Evolutionary conservation across 148 eudicot genomes (phyloP), one percentile per base, ranked within the genome.

Genomic region (Nyssa sinensis): DNA sequence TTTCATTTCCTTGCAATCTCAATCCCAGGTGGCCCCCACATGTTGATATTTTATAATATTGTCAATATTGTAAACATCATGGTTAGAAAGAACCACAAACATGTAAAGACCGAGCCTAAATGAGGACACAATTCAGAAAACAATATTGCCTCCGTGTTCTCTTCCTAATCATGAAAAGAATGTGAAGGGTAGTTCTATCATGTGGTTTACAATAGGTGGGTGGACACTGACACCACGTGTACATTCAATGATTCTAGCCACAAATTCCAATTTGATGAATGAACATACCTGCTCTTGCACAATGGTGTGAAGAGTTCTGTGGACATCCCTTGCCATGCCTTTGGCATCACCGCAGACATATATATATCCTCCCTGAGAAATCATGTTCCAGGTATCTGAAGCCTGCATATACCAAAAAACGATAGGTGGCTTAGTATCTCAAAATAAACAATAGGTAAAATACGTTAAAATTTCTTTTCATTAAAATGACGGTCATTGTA

Each of bases 271-370:
- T 60, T n/a, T n/a, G n/a, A 29, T 29, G 27, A 37, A 33, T 39
- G 32, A 65, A 64, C 63, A 30, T 85, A 95, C 97, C 99, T 95
- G 94, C 73, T 95, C 94, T 81, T 95, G 97, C 62, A 78, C 85
- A 73, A 95, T 90, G 33, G 96, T 88, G 90, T 93, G 97, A 66
- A 95, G 96, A 29, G 93, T 82, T 72, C 98, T 84, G 79, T 95
- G 98, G 25, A 95, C 99, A 79, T 95, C 99, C 67, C 86, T 85
- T 27, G 99, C 99, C 99, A 95, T 95, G 88, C 99, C 97, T 84
- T 95, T 95, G 69, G 99, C 99, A 70, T 95, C 98, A 69, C 99
- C 99, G 74, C 99, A 95, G 0, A 95, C 99, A 64, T 95, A 95
- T 2, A 95, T 5, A 69, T 91, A 89, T 24, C 86, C 99, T 72